Conservation (phyloP, 2,329 filamentous ascomycete species). For the Fusarium buharicum region DNA sequence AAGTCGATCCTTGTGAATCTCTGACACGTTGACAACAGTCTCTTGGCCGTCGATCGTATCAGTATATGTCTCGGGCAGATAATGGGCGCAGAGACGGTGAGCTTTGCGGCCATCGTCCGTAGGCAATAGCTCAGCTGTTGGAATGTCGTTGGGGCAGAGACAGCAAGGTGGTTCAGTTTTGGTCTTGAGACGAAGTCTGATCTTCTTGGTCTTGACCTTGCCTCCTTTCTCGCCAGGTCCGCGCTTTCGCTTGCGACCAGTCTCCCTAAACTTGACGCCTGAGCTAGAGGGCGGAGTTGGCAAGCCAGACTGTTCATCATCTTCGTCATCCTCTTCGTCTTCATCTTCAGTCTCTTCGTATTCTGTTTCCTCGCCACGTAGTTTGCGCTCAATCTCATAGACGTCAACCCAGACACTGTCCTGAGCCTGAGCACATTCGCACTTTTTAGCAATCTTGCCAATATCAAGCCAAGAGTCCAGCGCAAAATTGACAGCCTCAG, state of each 20-base stretch:
- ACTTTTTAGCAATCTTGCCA: constrained; percentile 95
- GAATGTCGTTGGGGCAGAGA: constrained; percentile 90
- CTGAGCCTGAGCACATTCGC: constrained; percentile 91
- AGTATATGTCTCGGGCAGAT: constrained; percentile 92
- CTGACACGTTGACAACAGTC: constrained; percentile 79
- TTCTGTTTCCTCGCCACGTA: constrained; percentile 88
- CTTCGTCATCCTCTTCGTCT: constrained; percentile 73
- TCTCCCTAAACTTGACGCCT: constrained; percentile 71
- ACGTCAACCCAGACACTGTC: constrained; percentile 99
- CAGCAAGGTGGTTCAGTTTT: constrained; percentile 83
- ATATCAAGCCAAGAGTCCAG: constrained; percentile 95
- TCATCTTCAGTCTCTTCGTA: constrained; percentile 82
- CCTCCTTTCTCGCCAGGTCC: constrained; percentile 49
- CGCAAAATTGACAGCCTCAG: constrained; percentile 98
- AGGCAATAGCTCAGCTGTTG: constrained; percentile 81
- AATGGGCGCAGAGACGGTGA: constrained; percentile 88
- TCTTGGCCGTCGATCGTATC: constrained; percentile 77
- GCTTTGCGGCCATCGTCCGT: constrained; percentile 90
- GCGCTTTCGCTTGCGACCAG: constrained; percentile 70
- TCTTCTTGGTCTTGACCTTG: constrained; percentile 76
- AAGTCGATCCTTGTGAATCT: constrained; percentile 85
- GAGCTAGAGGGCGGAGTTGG: constrained; percentile 83
- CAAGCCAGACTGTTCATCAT: constrained; percentile 72
- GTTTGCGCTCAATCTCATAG: constrained; percentile 91
- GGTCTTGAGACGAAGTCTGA: constrained; percentile 79